These are phyloP conservation scores for Dendrobium officinale DNA, from an alignment of 106 monocot genomes.

Conservation along the genomic window DNA sequence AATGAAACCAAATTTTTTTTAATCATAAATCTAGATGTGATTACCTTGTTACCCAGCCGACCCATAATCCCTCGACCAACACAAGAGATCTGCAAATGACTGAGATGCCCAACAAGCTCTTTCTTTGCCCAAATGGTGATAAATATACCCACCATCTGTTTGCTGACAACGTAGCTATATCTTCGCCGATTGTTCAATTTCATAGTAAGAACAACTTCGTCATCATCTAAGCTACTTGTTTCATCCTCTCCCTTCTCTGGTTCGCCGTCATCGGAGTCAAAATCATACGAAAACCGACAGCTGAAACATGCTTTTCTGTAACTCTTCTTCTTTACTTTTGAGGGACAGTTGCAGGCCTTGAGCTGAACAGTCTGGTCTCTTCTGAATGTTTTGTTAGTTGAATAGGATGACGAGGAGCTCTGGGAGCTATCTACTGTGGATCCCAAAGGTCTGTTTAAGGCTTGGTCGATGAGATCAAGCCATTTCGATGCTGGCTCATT, in stretches of 20 bases:
- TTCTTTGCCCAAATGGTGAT: constrained; percentile 49
- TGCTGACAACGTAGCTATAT: constrained; percentile 43
- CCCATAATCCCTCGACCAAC: constrained; percentile 58
- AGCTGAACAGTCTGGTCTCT: constrained; percentile 25
- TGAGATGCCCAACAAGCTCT: constrained; percentile 40
- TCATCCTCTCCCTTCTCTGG: constrained; percentile 30
- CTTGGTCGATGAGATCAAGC: constrained; percentile 43
- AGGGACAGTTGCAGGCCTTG: constrained; percentile 70
- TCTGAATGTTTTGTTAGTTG: constrained; percentile 42
- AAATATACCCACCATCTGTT: constrained; percentile 74
- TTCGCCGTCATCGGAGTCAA: constrained; percentile 9
- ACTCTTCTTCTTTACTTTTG: constrained; percentile 26
- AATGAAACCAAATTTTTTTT: background rate
- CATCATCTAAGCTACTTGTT: constrained; percentile 6
- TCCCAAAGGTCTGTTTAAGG: constrained; percentile 29
- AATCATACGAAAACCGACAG: constrained; percentile 21
- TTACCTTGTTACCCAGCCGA: constrained; percentile 59
- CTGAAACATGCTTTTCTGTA: constrained; percentile 38
- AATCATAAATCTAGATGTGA: too few relatives aligned
- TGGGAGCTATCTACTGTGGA: background rate
- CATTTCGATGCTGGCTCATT: constrained; percentile 57
- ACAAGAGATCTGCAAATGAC: constrained; percentile 45
- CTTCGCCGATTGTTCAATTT: background rate
- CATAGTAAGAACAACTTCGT: background rate
- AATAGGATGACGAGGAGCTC: constrained; percentile 31